These are phyloP conservation scores for Chaetomium sp. DNA, from an alignment of 2,329 filamentous ascomycete genomes.

Conservation along the genomic window DNA sequence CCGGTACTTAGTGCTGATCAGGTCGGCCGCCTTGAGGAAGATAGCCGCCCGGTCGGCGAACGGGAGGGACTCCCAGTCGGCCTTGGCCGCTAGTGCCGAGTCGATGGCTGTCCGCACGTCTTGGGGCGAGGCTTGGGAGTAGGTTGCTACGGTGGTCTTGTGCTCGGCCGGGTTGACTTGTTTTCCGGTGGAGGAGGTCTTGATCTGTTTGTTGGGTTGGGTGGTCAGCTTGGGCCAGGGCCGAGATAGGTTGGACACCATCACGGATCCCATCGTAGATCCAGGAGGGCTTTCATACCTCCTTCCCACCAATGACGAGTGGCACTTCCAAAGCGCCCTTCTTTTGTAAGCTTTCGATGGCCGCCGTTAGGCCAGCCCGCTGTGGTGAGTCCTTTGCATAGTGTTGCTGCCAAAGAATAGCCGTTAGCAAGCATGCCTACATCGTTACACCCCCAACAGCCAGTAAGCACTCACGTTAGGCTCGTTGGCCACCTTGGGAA, in stretches of 20 bases:
- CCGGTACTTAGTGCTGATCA: slow-evolving; percentile 86
- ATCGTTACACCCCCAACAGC: background rate
- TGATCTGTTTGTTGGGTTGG: slow-evolving; percentile 37
- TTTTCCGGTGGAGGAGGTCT: slow-evolving; percentile 55
- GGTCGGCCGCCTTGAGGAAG: slow-evolving; percentile 92
- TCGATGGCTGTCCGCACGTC: slow-evolving; percentile 78
- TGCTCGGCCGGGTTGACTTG: slow-evolving; percentile 84
- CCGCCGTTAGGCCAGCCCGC: slow-evolving; percentile 66
- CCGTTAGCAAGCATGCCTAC: background rate
- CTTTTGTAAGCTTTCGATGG: slow-evolving; percentile 63
- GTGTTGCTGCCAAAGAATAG: slow-evolving; percentile 57
- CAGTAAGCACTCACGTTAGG: slow-evolving; percentile 66
- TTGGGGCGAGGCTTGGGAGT: slow-evolving; percentile 70
- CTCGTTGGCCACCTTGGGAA: slow-evolving; percentile 83
- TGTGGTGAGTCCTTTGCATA: slow-evolving; percentile 80
- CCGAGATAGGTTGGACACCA: no score
- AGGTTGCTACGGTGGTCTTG: slow-evolving; percentile 67
- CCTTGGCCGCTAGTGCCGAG: slow-evolving; percentile 77
- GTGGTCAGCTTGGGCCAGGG: no score
- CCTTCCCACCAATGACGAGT: slow-evolving; percentile 74
- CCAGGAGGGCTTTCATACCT: slow-evolving; percentile 43
- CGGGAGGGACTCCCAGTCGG: slow-evolving; percentile 76
- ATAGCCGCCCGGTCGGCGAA: slow-evolving; percentile 88
- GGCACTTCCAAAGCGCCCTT: slow-evolving; percentile 71
- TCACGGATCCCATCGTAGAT: no score